Base-by-base conservation (phyloP, 2,329 filamentous ascomycete genomes). In the Penicillium fuscoglaucum region DNA sequence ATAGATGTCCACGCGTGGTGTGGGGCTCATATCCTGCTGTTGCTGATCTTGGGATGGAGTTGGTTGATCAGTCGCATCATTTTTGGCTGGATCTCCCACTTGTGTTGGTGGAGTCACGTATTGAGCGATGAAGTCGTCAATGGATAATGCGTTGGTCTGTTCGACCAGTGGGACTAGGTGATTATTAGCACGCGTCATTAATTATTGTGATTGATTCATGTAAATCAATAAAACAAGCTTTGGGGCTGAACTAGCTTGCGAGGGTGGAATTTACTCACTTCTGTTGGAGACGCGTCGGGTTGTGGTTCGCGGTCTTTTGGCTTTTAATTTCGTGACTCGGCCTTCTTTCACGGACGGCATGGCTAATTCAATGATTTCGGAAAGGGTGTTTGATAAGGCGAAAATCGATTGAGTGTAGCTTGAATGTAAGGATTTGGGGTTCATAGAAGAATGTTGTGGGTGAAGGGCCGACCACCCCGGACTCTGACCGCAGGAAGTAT, bases 61-160 rank as follows among this genome's bases (percentile, higher is more conserved):
- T 9, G n/a, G 7, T 31, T 52, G 31, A 31, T 51, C 26, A n/a
- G 49, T 24, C 9, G 61, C 47, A 28, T 55, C 52, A 3, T 61
- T 52, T 10, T 35, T 53, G 21, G 28, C 26, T 28, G 65, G 37
- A 21, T 61, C 46, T 40, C 55, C 55, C 39, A 57, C 53, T 29
- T 47, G 41, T n/a, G 53, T 43, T 5, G 55, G 24, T 15, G 70
- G 64, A 47, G 58, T 43, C 28, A 78, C 63, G 57, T 76, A 77
- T 54, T 61, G 55, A 10, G 64, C 61, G 17, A 73, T 68, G 65
- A 81, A 81, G n/a, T 76, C 66, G 5, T 66, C 48, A 15, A 75
- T 64, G 19, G 70, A 59, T 29, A 81, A 66, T 21, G 71, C 62
- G 61, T 81, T 82, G 58, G 77, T 74, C 39, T 68, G 69, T 59